These are phyloP conservation scores for Poterioochromonas sp. DNA, from an alignment of 352 stramenopile genomes.

Conservation along the genomic window DNA sequence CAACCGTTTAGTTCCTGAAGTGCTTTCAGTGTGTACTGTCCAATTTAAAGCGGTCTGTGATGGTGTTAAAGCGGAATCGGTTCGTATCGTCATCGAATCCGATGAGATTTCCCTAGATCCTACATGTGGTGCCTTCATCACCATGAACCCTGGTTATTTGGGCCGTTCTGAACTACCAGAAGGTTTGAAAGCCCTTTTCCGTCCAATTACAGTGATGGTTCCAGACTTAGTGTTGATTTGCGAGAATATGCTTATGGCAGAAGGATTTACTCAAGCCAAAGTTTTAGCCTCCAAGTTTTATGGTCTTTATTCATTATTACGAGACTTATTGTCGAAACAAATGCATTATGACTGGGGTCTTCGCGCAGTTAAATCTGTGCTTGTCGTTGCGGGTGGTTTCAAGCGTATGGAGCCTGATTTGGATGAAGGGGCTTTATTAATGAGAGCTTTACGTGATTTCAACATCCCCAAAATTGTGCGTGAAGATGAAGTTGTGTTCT, in stretches of 20 bases:
- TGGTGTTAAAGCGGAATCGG: slow-evolving; percentile 80
- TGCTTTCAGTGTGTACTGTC: slow-evolving; percentile 78
- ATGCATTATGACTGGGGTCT: slow-evolving; percentile 93
- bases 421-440: slow-evolving; percentile 79
- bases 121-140: slow-evolving; percentile 83
- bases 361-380: slow-evolving; percentile 82
- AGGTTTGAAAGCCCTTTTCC: slow-evolving; percentile 85
- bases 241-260: slow-evolving; percentile 93
- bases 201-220: slow-evolving; percentile 91
- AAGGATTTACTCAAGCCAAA: slow-evolving; percentile 86
- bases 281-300: slow-evolving; percentile 90
- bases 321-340: slow-evolving; percentile 82
- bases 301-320: slow-evolving; percentile 80
- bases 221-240: slow-evolving; percentile 88
- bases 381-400: slow-evolving; percentile 83
- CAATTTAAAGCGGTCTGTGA: slow-evolving; percentile 92
- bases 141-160: slow-evolving; percentile 92
- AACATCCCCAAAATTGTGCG: slow-evolving; percentile 92
- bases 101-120: slow-evolving; percentile 80
- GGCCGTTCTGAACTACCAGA: slow-evolving; percentile 83
- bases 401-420: slow-evolving; percentile 84
- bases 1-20: slow-evolving; percentile 83
- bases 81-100: slow-evolving; percentile 84
- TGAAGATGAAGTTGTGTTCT: slow-evolving; percentile 88
- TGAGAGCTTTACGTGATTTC: slow-evolving; percentile 89